Evolutionary conservation across 1,284 basidiomycete genomes (phyloP), one percentile per base, ranked within the genome.

Genomic region (Trichosporon asahii): DNA sequence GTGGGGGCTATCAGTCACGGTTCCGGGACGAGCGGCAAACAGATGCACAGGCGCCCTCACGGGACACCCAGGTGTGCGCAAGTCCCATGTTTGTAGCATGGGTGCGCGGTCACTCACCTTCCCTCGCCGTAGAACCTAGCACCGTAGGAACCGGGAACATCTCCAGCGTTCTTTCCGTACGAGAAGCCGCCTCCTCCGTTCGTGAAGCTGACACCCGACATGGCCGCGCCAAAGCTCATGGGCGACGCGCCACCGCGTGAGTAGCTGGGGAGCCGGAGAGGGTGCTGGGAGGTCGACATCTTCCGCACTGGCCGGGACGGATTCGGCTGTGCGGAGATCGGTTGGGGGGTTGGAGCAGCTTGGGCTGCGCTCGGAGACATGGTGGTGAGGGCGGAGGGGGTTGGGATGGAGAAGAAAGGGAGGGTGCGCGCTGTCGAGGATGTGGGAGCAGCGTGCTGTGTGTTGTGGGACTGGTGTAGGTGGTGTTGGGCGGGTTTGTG

Each of bases 151-250:
- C 77, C 68, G 66, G 65, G 69, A 21, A 44, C 75, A 12, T 69
- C 66, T 60, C 68, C 70, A 66, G 68, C 68, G 64, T 73, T 73
- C 66, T 71, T 73, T 64, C 70, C 77, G 67, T 79, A 78, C 12
- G 79, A 79, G 75, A 49, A 67, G 7, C 78, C 79, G 1, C 79
- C 77, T 23, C 78, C 79, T 18, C 77, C 78, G 68, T 79, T 79
- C 21, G 74, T 75, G 66, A 81, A 82, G 75, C 78, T 80, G 57
- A 82, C 76, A 0, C 81, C 81, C 0, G 77, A 77, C 81, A 82
- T 82, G 57, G 75, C 77, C n/a, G 73, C 77, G 29, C 78, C 78
- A 70, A 80, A 82, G 27, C 78, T 80, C 74, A 80, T 77, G 14
- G 81, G 81, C 23, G 79, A 80, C 29, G 74, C 76, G 53, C 72